Evolutionary conservation across 768 basidiomycete species (phyloP), one percentile per base, ranked within the genome.

Genomic region (Bullera alba): DNA sequence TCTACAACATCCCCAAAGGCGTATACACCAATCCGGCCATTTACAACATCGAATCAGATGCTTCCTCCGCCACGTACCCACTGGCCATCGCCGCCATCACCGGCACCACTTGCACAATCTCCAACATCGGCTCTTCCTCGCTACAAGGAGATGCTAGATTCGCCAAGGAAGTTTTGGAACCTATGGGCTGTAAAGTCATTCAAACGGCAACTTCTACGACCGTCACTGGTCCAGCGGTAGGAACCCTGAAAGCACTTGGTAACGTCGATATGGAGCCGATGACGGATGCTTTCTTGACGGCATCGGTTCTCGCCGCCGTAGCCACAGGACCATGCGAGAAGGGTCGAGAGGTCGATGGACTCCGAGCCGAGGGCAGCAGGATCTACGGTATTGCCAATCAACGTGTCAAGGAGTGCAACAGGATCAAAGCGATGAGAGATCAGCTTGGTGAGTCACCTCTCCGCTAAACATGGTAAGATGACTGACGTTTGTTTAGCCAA

Each of bases 231-330:
- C 93, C 93, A 2, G 83, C 86, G 0, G 73, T 82, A 12, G 87
- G 90, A 0, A 76, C 82, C 59, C 78, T 99, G 42, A 83, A 83
- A 57, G 86, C 86, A 1, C 78, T 95, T 43, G 87, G 86, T 45
- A 80, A 83, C 60, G 82, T 96, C 19, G 89, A 97, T 69, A 97
- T 97, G 95, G 90, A 95, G 73, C 83, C 85, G n/a, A 97, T 99
- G 95, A 99, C 95, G 5, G 95, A 99, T 70, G 95, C 93, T 19
- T 99, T 99, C 77, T 79, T 97, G 75, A 96, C 92, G 2, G 93
- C 95, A 7, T 86, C 83, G 10, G 91, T 85, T 6, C 76, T 99
- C 17, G 92, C 89, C 46, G 93, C 95, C 48, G 86, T 95, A 19
- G 83, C 83, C 1, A 72, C 70, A 12, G 50, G 54, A 2, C 68